Evolutionary conservation across 495 filamentous ascomycete genomes (phyloP).

Genomic region (Cladorrhinum samala): DNA sequence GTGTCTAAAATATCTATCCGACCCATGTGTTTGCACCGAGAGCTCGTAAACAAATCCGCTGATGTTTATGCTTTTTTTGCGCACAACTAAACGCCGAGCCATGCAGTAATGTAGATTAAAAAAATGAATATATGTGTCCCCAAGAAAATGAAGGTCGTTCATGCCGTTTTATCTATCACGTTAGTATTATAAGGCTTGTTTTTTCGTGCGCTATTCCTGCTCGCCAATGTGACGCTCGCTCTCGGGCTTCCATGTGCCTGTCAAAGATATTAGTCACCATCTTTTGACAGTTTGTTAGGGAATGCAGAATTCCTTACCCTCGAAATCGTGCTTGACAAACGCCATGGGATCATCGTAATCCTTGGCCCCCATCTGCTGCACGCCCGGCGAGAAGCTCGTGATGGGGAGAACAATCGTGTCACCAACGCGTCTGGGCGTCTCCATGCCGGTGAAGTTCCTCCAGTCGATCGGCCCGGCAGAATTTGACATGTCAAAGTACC

Average conservation of each 20-base stretch:
- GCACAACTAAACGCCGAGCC: constrained; percentile 13
- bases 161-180: too few species aligned
- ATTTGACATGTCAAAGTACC: constrained; percentile 75
- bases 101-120: constrained; percentile 14
- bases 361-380: constrained; percentile 87
- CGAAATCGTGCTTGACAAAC: constrained; percentile 95
- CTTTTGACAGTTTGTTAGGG: neutral
- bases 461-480: constrained; percentile 73
- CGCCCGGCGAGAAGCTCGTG: constrained; percentile 93
- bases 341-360: constrained; percentile 93
- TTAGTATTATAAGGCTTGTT: too few species aligned
- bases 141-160: constrained; percentile 6
- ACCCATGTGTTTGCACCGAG: neutral
- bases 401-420: constrained; percentile 94
- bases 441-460: constrained; percentile 84
- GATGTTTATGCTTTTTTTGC: constrained; percentile 1
- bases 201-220: too few species aligned
- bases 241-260: constrained; percentile 78
- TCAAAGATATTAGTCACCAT: neutral
- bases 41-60: constrained; percentile 5
- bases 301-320: constrained; percentile 51
- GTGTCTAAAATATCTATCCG: neutral
- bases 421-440: constrained; percentile 73
- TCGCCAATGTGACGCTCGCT: constrained; percentile 55
- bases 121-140: constrained; percentile 10